Evolutionary conservation across 1,284 basidiomycete species (phyloP).

Genomic region (Trametes sp.): DNA sequence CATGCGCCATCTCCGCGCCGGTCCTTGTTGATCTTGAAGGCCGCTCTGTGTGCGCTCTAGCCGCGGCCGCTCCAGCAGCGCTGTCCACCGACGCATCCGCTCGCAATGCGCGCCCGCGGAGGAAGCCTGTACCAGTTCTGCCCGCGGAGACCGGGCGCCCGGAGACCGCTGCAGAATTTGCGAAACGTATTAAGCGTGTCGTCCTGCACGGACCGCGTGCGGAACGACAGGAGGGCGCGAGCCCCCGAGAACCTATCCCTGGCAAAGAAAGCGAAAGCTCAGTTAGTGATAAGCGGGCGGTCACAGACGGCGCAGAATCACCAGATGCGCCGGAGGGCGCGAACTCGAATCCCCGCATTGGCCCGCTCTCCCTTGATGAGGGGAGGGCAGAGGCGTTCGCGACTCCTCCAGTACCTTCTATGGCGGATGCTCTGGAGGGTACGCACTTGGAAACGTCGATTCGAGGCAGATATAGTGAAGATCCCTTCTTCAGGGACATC

Average conservation of each 20-base stretch:
- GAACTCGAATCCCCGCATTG: too few relatives aligned
- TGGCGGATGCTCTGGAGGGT: not conserved
- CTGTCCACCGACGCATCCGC: not conserved
- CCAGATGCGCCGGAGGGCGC: too few relatives aligned
- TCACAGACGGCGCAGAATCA: not conserved
- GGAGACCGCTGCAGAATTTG: conserved; percentile 7
- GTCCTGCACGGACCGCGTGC: conserved; percentile 4
- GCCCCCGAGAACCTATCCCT: too few relatives aligned
- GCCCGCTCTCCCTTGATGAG: not conserved
- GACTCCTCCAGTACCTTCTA: not conserved
- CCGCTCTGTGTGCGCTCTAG: too few relatives aligned
- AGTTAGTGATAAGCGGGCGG: too few relatives aligned
- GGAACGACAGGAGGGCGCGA: conserved; percentile 1
- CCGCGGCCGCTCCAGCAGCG: not conserved
- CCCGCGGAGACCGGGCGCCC: conserved; percentile 2
- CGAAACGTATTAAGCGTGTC: conserved; percentile 6
- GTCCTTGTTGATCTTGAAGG: not conserved
- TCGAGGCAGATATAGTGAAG: conserved; percentile 7
- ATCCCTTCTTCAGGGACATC: not conserved
- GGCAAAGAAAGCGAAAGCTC: not conserved
- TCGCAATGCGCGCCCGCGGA: not conserved
- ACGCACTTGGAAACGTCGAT: conserved; percentile 29
- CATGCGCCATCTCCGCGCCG: not conserved
- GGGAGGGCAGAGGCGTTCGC: too few relatives aligned
- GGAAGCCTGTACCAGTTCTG: not conserved